Percentiles rank a stretch among this genome's conserved stretches.
phyloP scores from a whole-genome alignment of 2,329 filamentous ascomycete genomes.

The Dryadomyces quercus-mongolicae region DNA sequence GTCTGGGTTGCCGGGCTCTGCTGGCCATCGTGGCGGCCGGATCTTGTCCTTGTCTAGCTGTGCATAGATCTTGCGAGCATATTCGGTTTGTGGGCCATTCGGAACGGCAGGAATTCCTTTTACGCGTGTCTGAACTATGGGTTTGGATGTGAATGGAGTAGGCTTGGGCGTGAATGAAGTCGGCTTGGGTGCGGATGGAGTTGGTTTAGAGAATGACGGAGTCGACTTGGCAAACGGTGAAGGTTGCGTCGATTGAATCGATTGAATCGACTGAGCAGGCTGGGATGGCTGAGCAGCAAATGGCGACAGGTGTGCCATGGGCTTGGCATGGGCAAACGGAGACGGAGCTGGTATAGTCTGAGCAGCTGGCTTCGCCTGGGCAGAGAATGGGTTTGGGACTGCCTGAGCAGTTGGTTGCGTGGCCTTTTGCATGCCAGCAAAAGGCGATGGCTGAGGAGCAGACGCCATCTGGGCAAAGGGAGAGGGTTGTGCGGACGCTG shows the following conservation, averaged over 20 bases:
- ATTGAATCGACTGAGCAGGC: too few species aligned
- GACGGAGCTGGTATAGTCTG: not conserved
- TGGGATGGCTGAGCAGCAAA: not conserved
- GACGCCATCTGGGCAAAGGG: too few species aligned
- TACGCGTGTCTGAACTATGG: not conserved
- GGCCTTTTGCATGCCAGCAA: too few species aligned
- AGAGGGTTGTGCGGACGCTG: too few species aligned
- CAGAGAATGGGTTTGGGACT: too few species aligned
- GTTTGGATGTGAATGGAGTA: too few species aligned
- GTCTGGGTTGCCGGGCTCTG: slow-evolving; percentile 38
- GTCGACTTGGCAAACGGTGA: not conserved
- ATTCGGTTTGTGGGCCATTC: slow-evolving; percentile 14
- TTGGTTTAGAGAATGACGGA: not conserved
- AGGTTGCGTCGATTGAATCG: too few species aligned
- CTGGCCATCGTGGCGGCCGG: slow-evolving; percentile 40
- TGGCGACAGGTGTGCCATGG: not conserved
- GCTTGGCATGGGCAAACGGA: not conserved
- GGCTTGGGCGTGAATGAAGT: too few species aligned
- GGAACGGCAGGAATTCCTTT: not conserved
- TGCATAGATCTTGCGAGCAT: slow-evolving; percentile 37
- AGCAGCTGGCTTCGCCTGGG: too few species aligned
- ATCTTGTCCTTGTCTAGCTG: slow-evolving; percentile 44
- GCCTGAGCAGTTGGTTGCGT: too few species aligned
- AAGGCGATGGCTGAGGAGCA: too few species aligned
- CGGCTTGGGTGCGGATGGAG: too few species aligned